phyloP scores from a whole-genome alignment of 2,329 filamentous ascomycete species.

The Fusarium sororula region DNA sequence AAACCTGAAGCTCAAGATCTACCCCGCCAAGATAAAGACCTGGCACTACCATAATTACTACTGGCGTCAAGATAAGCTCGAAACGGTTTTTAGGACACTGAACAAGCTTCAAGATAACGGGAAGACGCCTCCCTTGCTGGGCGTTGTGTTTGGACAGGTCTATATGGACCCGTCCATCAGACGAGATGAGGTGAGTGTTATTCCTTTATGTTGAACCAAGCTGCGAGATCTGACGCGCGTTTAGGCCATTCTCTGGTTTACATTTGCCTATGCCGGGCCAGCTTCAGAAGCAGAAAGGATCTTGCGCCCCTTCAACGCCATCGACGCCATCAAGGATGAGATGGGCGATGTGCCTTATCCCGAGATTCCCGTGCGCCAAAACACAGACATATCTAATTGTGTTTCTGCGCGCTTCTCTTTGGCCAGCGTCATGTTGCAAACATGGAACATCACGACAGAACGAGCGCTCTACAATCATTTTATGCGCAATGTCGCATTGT shows the following conservation, averaged over 20 bases:
- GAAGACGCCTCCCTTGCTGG: neutral
- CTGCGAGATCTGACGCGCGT: neutral
- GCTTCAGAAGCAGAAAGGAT: neutral
- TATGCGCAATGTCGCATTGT: neutral
- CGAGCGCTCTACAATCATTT: neutral
- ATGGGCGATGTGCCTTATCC: neutral
- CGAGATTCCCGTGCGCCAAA: neutral
- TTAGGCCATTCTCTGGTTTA: neutral
- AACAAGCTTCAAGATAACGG: neutral
- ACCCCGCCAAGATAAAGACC: neutral
- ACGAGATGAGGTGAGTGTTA: accelerated
- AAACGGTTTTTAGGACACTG: neutral
- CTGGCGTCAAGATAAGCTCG: neutral
- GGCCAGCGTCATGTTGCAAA: neutral
- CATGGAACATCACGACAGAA: neutral
- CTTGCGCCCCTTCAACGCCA: neutral
- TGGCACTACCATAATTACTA: neutral
- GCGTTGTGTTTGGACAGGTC: neutral
- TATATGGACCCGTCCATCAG: neutral
- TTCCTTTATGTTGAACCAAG: accelerated
- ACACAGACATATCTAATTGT: neutral
- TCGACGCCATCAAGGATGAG: neutral
- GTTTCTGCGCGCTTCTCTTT: neutral
- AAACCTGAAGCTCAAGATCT: neutral
- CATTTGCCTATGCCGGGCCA: neutral